Evolutionary conservation across 2,329 filamentous ascomycete species (phyloP), one percentile per base, ranked within the genome.

Genomic region (Colletotrichum aenigma): DNA sequence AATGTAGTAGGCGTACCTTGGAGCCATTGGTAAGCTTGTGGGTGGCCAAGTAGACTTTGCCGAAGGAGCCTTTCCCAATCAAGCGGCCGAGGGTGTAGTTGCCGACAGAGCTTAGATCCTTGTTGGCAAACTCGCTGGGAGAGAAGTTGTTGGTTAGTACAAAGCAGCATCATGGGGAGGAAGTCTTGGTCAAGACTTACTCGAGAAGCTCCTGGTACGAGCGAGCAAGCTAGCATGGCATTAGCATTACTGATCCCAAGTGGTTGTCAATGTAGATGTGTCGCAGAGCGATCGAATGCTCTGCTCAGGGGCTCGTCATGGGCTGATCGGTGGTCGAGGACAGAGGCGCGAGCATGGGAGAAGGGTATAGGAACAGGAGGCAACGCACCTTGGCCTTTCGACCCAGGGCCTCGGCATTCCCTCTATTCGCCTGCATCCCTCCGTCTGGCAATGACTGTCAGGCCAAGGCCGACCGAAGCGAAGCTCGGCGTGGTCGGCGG

Each of bases 11-110:
- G 16, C 88, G 77, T 82, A 96, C 96, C 92, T 98, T 98, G 83
- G 96, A 98, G 82, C 96, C 96, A 92, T 98, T 98, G 82, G 95
- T 98, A 85, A 99, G 95, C 85, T 98, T 98, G 86, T 99, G 97
- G 61, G 93, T 93, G 74, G 96, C 97, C 75, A 99, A 90, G 85
- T 99, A 99, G 81, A 99, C 97, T 87, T 98, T 98, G 81, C 97
- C 97, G 86, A 99, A 99, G 78, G 96, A 98, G 74, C 97, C 97
- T 84, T 98, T 99, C 79, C 97, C 97, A 83, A 99, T 98, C 74
- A 99, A 89, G 75, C 93, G 93, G 61, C 97, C 97, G 73, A 99
- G 91, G 43, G 93, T 93, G 85, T 99, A 99, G 87, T 98, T 98
- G 80, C 97, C 97, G 76, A 99, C 97, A 70, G 93, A 95, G 81